Conservation (phyloP, 345 rosid genomes). For the Raphanus sativus region DNA sequence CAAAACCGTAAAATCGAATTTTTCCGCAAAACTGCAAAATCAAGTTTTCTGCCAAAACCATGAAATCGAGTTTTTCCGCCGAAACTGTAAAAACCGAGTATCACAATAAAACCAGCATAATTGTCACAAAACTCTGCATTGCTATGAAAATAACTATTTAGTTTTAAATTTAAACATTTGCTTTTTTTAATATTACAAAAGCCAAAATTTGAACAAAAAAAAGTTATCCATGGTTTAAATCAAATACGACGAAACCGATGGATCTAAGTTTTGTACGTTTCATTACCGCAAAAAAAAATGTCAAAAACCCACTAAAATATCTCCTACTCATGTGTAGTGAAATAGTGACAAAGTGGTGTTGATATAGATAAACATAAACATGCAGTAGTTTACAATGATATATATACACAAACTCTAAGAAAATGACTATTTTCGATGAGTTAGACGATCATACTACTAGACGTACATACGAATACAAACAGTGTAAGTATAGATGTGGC, state of each 20-base stretch:
- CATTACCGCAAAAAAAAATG: not conserved
- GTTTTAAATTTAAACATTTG: not conserved
- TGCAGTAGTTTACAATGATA: not conserved
- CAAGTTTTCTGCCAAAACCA: too few relatives aligned
- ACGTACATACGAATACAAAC: conserved; percentile 19
- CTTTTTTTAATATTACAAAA: not conserved
- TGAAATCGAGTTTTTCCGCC: too few relatives aligned
- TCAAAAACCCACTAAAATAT: not conserved
- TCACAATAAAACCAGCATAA: not conserved
- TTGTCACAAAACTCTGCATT: not conserved
- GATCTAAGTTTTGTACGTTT: not conserved
- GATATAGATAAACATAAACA: not conserved
- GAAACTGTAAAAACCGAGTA: too few relatives aligned
- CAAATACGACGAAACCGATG: not conserved
- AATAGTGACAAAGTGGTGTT: not conserved
- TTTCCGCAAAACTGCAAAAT: too few relatives aligned
- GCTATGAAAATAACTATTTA: not conserved
- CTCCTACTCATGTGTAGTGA: not conserved
- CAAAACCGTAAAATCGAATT: too few relatives aligned
- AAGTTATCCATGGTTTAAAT: not conserved
- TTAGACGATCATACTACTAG: not conserved
- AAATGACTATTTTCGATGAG: not conserved
- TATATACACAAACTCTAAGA: conserved; percentile 3
- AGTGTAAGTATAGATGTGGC: not conserved
- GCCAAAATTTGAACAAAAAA: not conserved